A percentile compares a stretch with the other conserved stretches of the same genome.
phyloP scores from a whole-genome alignment of 2,329 filamentous ascomycete species.

The Aspergillus ochraceus region DNA sequence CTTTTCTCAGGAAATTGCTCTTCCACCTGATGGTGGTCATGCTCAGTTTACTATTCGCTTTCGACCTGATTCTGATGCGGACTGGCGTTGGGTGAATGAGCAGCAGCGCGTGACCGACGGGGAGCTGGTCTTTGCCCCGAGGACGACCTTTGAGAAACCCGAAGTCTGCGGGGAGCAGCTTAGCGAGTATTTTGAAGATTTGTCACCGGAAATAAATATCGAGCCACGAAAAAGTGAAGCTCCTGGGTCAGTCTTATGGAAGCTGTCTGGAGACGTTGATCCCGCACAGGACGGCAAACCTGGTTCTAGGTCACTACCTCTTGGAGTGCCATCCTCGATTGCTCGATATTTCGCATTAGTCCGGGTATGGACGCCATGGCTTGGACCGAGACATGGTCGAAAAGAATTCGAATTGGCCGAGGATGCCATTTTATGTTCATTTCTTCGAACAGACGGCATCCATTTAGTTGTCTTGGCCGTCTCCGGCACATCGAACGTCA shows the following conservation, averaged over 20 bases:
- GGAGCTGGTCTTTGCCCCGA: conserved; percentile 41
- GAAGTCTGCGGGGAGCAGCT: conserved; percentile 20
- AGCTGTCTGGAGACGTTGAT: conserved; percentile 58
- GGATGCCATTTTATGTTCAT: conserved; percentile 75
- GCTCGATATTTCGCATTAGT: conserved; percentile 81
- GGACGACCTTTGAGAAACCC: conserved; percentile 7
- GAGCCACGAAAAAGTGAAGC: conserved; percentile 41
- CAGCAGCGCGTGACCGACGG: conserved; percentile 41
- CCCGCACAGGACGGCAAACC: conserved; percentile 58
- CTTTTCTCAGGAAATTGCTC: conserved; percentile 31
- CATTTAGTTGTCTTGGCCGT: conserved; percentile 77
- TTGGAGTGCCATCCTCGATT: conserved; percentile 66
- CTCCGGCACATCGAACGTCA: conserved; percentile 70
- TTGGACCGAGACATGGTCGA: conserved; percentile 82
- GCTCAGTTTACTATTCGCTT: conserved; percentile 47
- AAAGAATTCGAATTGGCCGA: conserved; percentile 67
- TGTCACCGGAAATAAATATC: conserved; percentile 35
- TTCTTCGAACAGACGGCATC: conserved; percentile 69
- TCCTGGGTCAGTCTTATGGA: conserved; percentile 42
- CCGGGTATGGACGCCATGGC: conserved; percentile 78
- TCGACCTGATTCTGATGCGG: conserved; percentile 33
- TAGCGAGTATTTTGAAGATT: conserved; percentile 34
- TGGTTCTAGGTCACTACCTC: conserved; percentile 53
- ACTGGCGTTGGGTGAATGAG: conserved; percentile 49
- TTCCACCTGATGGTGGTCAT: conserved; percentile 29